Base-by-base conservation (phyloP, 2,329 filamentous ascomycete genomes). In the Cadophora malorum region DNA sequence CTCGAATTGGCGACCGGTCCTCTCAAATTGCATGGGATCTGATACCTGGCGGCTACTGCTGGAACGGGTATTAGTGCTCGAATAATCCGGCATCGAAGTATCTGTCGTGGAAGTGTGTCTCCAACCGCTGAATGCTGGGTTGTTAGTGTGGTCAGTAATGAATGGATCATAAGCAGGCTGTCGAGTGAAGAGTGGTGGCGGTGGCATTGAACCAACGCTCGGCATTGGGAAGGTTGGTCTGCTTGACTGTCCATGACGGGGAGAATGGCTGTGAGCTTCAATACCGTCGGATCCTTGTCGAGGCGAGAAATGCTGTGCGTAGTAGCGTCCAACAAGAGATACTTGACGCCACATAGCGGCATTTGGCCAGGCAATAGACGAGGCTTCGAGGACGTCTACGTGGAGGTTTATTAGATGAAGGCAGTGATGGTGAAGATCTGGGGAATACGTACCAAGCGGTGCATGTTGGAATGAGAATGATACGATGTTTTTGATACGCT, bases 391-490 rank as follows among this genome's bases (percentile, higher is more conserved):
- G 28, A 94, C 82, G 52, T 91, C 93, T 60, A 67, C 61, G 2
- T 41, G 55, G 21, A 69, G 47, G 8, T 45, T 49, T 21, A 0
- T 35, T 38, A 59, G 56, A 59, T 10, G 28, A 19, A 16, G 28
- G 21, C 6, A 45, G 9, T 4, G 10, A 16, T 21, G n/a, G 16
- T 4, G 19, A 23, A 45, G n/a, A 41, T 14, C 4, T 9, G 10
- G 47, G 33, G 23, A 58, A 6, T 2, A 52, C 79, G 83, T 81
- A 95, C 93, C 85, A 65, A 91, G 80, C 0, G 93, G 93, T 41
- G 91, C 93, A 81, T 96, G 92, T 75, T 96, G 92, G 74, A 96
- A 97, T 0, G 93, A 90, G 78, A 97, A 96, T 16, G 86, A 86
- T 28, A 94, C 86, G 55, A 93, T 79, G 74, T 94, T 92, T 75